Evolutionary conservation across 176 grass and related monocot genomes (phyloP).

Genomic region (Carex littledalei): DNA sequence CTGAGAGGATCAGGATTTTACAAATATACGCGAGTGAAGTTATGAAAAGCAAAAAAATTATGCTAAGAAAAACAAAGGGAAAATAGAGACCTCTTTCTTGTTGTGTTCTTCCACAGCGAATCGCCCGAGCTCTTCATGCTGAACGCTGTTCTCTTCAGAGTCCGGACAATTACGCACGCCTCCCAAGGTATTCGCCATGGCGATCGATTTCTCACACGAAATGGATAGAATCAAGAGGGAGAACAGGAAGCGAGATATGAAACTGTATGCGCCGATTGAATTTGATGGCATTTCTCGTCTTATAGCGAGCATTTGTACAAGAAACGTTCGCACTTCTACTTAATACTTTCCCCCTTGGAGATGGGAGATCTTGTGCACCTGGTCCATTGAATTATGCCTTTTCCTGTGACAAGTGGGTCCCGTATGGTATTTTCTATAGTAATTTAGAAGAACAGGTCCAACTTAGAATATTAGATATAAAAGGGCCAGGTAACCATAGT

Average conservation of each 20-base stretch:
- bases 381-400: neutral
- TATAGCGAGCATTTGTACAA: neutral
- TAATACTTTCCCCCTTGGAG: neutral
- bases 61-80: neutral
- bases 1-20: neutral
- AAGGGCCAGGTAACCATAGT: neutral
- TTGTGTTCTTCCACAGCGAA: slow-evolving; percentile 37
- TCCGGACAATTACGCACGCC: slow-evolving; percentile 2
- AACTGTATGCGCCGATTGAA: neutral
- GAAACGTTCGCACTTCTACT: neutral
- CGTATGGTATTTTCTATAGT: neutral
- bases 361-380: neutral
- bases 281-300: neutral
- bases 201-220: slow-evolving; percentile 9
- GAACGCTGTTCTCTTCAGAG: slow-evolving; percentile 3
- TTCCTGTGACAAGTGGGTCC: neutral
- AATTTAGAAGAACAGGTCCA: neutral
- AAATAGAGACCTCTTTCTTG: slow-evolving; percentile 22
- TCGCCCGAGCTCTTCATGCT: slow-evolving; percentile 26
- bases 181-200: slow-evolving; percentile 22
- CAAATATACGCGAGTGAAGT: neutral
- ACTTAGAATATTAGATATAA: neutral
- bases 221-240: neutral
- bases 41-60: neutral
- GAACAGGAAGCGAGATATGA: neutral